A percentile compares a stretch with the other conserved stretches of the same genome.
Evolutionary conservation across 1,139 yeast genomes (phyloP).

Genomic region (Ogataea hybrid): DNA sequence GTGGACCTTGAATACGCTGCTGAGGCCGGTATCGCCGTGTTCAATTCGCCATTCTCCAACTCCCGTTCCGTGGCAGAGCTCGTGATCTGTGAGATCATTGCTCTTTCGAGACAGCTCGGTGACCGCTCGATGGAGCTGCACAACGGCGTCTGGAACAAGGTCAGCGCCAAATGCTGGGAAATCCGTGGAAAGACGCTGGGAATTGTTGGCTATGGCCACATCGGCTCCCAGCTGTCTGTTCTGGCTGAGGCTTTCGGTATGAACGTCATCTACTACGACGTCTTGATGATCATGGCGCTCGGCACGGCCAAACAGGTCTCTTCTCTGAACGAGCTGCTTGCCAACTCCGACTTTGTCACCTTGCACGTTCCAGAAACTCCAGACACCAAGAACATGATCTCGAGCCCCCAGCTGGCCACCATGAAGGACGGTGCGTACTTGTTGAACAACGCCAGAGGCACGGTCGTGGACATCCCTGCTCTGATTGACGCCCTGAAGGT

Average conservation of each 20-base stretch:
- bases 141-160: constrained; percentile 98
- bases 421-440: constrained; percentile 97
- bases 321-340: constrained; percentile 77
- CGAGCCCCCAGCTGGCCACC: constrained; percentile 88
- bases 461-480: constrained; percentile 95
- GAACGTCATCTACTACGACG: constrained; percentile 94
- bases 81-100: constrained; percentile 91
- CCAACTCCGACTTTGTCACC: constrained; percentile 82
- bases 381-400: constrained; percentile 87
- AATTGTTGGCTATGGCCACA: constrained; percentile 96
- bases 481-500: constrained; percentile 86
- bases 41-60: constrained; percentile 98
- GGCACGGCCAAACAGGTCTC: constrained; percentile 96
- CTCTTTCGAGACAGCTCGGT: constrained; percentile 94
- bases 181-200: constrained; percentile 98
- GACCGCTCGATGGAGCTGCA: constrained; percentile 96
- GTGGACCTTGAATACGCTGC: constrained; percentile 94
- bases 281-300: constrained; percentile 88
- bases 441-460: constrained; percentile 96
- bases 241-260: constrained; percentile 98
- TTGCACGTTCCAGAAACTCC: constrained; percentile 94
- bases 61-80: constrained; percentile 98
- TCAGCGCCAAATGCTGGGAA: constrained; percentile 95
- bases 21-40: constrained; percentile 89
- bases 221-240: constrained; percentile 95